Base-by-base conservation (phyloP, 2,329 filamentous ascomycete species). In the Berkeleyomyces basicola region DNA sequence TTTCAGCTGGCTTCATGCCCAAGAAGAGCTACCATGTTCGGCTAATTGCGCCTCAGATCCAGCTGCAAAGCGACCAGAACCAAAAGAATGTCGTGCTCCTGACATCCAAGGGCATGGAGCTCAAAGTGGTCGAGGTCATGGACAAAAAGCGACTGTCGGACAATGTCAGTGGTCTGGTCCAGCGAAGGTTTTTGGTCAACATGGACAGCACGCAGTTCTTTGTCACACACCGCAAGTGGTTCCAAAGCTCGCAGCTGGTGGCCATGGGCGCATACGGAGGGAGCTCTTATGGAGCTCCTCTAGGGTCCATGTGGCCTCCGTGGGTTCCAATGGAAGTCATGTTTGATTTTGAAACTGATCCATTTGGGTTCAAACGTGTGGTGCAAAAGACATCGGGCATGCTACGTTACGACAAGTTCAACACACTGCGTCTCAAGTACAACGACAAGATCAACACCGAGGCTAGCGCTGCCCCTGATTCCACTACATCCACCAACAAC, bases 171-270 rank as follows among this genome's bases (percentile, higher is more conserved):
- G 95, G 93, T 61, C 80, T 99, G 55, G 92, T 99, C 1, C 95
- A 99, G 71, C 87, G 91, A 44, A 87, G 93, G 6, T 96, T 97
- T 75, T 83, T 91, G 37, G 85, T 96, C 66, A 89, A 90, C 67
- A 96, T 97, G 87, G 93, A 99, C 74, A 95, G 92, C 70, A 87
- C 95, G 37, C 93, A 99, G 72, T 96, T 99, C 74, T 99, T 99
- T 68, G 91, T 99, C 59, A 93, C 92, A 0, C 92, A 92, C 66
- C 88, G 92, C 69, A 95, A 95, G 75, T 93, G 86, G 72, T 92
- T 99, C 72, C 81, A 82, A 10, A 43, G 58, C 51, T 87, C 86
- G 7, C 87, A 88, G 66, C 83, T 95, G 66, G 80, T 96, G 61
- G 90, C 93, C 61, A 87, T 96, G 78, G 63, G 63, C 11, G 63